Base-by-base conservation (phyloP, 371 early-diverging fungal species). In the Mucor racemosus region DNA sequence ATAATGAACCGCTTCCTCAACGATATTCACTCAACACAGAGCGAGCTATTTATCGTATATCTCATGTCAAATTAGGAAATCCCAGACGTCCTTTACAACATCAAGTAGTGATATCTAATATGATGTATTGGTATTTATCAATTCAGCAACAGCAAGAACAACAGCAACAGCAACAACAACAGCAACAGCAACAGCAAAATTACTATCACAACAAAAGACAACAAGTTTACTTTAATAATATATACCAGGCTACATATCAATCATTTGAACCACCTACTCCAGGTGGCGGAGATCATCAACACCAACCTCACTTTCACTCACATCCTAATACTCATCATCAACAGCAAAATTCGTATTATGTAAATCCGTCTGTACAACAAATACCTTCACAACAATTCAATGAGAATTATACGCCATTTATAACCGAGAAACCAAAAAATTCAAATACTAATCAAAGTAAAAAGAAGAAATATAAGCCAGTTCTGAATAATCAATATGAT, bases 81-180 rank as follows among this genome's bases (percentile, higher is more conserved):
- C 78, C 83, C 4, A 76, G 86, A 11, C 86, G 92, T 7, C 85
- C 92, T 3, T 75, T 93, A 38, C 66, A 76, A 36, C 87, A 93
- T 50, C 93, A 93, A 75, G 94, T 93, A 13, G 69, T 89, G 63
- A 83, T 93, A 34, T 85, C 88, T n/a, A 93, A 93, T 59, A 79
- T 93, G 70, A 90, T 93, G 89, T 84, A 90, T 74, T 91, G 89
- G 83, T 92, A 91, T 68, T 76, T 93, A 6, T 71, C 71, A 0
- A 38, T 71, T 21, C 53, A 36, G 13, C 26, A 26, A 26, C 38
- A 62, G n/a, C 26, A 36, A 21, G 34, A 46, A 4, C 11, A 46
- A 21, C 17, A 58, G 0, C 53, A 41, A 13, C 34, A 65, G 5
- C 21, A 35, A 3, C 41, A 13, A 41, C 21, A 26, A 34, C 42